phyloP scores from a whole-genome alignment of 345 rosid genomes.

The Melastoma malabathricum region DNA sequence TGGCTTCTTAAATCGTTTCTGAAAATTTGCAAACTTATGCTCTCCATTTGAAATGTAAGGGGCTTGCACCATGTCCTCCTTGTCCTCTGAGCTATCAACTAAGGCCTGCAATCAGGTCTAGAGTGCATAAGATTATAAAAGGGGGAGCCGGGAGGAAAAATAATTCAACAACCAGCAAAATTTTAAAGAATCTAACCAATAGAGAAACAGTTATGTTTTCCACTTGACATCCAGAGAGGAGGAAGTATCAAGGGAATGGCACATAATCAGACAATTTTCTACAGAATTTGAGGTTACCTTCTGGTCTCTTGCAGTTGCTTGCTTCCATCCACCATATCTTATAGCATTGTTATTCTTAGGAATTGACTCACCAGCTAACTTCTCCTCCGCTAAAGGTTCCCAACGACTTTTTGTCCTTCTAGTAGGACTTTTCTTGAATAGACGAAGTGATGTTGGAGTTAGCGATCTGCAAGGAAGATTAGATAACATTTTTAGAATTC shows the following conservation, averaged over 20 bases:
- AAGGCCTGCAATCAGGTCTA: constrained; percentile 26
- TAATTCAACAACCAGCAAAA: no score
- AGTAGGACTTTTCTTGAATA: constrained; percentile 48
- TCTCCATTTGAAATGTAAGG: constrained; percentile 22
- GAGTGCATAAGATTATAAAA: background rate
- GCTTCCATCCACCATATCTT: constrained; percentile 40
- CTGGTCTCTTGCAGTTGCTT: constrained; percentile 49
- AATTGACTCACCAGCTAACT: constrained; percentile 32
- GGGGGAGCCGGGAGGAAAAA: background rate
- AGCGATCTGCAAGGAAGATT: constrained; percentile 15
- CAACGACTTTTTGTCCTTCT: constrained; percentile 87
- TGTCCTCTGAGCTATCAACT: constrained; percentile 28
- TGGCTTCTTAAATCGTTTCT: constrained; percentile 71
- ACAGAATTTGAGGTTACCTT: background rate
- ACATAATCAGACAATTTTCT: background rate
- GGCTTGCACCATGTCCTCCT: constrained; percentile 33
- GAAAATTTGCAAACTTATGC: constrained; percentile 40
- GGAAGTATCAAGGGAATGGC: no score
- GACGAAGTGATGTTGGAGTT: constrained; percentile 24
- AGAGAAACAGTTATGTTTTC: no score
- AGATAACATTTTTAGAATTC: background rate
- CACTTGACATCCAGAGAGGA: no score
- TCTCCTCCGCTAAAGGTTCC: constrained; percentile 85
- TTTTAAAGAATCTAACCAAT: no score
- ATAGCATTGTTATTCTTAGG: constrained; percentile 21